These are phyloP conservation scores for Fagopyrum homotropicum DNA, from an alignment of 148 eudicot species.

Conservation along the genomic window DNA sequence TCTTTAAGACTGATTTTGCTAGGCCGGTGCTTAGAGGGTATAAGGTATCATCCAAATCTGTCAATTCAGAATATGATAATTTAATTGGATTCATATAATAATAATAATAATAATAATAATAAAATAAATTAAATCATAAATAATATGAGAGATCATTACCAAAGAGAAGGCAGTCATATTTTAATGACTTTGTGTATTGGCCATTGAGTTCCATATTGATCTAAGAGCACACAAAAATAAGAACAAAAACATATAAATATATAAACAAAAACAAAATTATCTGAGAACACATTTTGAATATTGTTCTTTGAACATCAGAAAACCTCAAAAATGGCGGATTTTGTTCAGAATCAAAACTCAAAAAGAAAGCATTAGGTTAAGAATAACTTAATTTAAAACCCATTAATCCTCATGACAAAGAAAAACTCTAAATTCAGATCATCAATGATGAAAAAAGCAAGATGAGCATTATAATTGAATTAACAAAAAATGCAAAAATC, in stretches of 20 bases:
- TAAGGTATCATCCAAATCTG: slow-evolving; percentile 93
- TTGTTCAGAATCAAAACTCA: not conserved
- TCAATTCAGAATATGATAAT: not conserved
- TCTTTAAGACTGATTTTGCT: slow-evolving; percentile 41
- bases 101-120: not conserved
- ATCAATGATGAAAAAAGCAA: not conserved
- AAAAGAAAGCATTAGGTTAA: not conserved
- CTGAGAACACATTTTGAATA: not conserved
- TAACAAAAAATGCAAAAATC: too few relatives aligned
- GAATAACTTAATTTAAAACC: not conserved
- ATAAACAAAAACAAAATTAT: not conserved
- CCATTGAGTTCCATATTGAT: slow-evolving; percentile 52
- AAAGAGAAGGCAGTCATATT: slow-evolving; percentile 76
- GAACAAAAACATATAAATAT: not conserved
- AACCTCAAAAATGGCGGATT: not conserved
- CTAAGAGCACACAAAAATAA: slow-evolving; percentile 6
- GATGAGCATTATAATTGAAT: too few relatives aligned
- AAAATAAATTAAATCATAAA: not conserved
- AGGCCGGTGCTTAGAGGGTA: slow-evolving; percentile 70
- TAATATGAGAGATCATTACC: slow-evolving; percentile 32
- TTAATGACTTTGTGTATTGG: slow-evolving; percentile 37
- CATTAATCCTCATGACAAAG: not conserved
- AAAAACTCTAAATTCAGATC: not conserved
- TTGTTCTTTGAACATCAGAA: slow-evolving; percentile 1
- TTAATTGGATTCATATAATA: not conserved